phyloP scores from a whole-genome alignment of 805 yeast genomes.

The Candida nonsorbophila region DNA sequence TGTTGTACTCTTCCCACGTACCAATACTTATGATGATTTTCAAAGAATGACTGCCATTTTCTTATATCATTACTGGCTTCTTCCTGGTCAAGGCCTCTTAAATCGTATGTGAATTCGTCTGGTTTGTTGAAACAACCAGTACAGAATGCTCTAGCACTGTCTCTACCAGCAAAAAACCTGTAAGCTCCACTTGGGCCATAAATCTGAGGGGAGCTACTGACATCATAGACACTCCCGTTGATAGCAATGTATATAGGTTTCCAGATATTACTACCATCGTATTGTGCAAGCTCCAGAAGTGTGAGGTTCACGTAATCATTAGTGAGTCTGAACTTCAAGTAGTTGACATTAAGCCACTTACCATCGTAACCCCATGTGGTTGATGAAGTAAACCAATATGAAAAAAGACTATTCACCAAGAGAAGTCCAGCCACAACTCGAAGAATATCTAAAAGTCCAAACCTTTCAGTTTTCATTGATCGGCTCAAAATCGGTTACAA shows the following conservation, averaged over 20 bases:
- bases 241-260: constrained; percentile 57
- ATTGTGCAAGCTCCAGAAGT: constrained; percentile 40
- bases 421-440: constrained; percentile 44
- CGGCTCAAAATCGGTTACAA: too few species aligned
- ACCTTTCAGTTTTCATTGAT: constrained; percentile 8
- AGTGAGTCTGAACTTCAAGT: constrained; percentile 20
- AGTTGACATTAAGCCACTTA: constrained; percentile 40
- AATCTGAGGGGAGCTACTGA: constrained; percentile 40
- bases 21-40: constrained; percentile 50
- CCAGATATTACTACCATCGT: constrained; percentile 43
- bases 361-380: constrained; percentile 60
- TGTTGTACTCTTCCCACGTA: constrained; percentile 52
- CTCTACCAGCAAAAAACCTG: constrained; percentile 54
- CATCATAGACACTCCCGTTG: constrained; percentile 62
- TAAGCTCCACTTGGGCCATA: constrained; percentile 56
- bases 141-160: constrained; percentile 62
- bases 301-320: constrained; percentile 27
- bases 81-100: constrained; percentile 50
- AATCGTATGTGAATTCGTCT: constrained; percentile 60
- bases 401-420: constrained; percentile 41
- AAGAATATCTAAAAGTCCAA: constrained; percentile 35
- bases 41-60: constrained; percentile 52
- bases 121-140: constrained; percentile 59
- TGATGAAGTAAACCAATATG: constrained; percentile 56
- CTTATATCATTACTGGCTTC: constrained; percentile 34